Evolutionary conservation across 2,329 filamentous ascomycete species (phyloP).

Genomic region (Alternaria gaisen): DNA sequence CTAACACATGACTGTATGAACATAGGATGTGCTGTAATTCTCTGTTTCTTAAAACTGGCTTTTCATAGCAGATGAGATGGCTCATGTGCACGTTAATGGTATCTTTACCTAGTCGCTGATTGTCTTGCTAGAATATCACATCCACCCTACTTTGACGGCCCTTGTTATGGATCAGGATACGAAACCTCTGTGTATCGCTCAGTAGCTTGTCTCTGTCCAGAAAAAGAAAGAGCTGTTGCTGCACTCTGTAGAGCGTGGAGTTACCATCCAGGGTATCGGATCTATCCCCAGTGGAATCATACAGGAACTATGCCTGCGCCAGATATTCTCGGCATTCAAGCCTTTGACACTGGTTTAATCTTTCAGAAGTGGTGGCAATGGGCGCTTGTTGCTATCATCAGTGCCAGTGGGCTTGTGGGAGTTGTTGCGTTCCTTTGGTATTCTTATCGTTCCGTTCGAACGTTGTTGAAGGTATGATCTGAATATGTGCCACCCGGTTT

Average conservation of each 20-base stretch:
- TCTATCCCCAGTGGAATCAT: background rate
- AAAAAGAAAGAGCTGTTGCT: background rate
- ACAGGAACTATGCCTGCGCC: conserved; percentile 14
- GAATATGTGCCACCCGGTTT: conserved; percentile 8
- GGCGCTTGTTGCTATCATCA: conserved; percentile 44
- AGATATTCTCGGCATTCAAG: conserved; percentile 41
- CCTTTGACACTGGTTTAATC: conserved; percentile 35
- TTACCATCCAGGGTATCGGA: background rate
- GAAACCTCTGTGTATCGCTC: background rate
- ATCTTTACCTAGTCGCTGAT: conserved; percentile 9
- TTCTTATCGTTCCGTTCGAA: conserved; percentile 30
- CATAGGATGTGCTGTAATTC: conserved; percentile 25
- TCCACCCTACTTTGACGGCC: background rate
- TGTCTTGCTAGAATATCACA: conserved; percentile 4
- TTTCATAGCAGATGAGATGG: conserved; percentile 28
- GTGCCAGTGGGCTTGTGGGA: conserved; percentile 40
- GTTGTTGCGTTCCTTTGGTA: conserved; percentile 39
- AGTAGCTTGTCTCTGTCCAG: background rate
- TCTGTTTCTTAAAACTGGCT: conserved; percentile 23
- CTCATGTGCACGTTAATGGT: conserved; percentile 31
- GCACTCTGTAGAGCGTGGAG: background rate
- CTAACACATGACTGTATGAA: conserved; percentile 38
- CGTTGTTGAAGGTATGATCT: conserved; percentile 30
- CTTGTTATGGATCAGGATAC: background rate
- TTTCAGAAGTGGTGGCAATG: conserved; percentile 47